Evolutionary conservation across 169 alveolate species (phyloP), one percentile per base, ranked within the genome.

Genomic region (Plasmodium malariae): DNA sequence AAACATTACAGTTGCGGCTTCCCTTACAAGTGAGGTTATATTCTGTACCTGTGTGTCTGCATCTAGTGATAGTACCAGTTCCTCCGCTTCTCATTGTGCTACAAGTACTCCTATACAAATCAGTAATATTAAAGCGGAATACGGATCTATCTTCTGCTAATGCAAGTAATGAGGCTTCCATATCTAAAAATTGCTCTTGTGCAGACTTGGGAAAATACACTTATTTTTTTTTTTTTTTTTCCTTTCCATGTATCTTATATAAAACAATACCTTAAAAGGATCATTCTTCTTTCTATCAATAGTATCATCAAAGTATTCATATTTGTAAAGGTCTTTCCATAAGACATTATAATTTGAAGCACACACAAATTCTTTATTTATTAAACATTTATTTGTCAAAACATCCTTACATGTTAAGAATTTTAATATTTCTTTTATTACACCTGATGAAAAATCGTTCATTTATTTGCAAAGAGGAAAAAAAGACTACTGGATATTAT

Each of bases 371-470:
- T 69, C 80, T 19, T 37, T 69, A 54, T 54, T 24, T 5, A 69
- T 54, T 17, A 48, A 69, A 54, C 17, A 26, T 19, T 69, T 69
- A 28, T 69, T 69, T 37, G 11, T 69, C 36, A 69, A 1, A 21
- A 69, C 80, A 69, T 69, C 80, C 17, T 40, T n/a, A n/a, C 37
- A 69, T 5, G 80, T 69, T 69, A 69, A 54, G 62, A 69, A 69
- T 26, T 69, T 69, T 48, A 69, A 69, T 0, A 69, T n/a, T 69
- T 69, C 80, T 40, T 69, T 69, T 40, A 69, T 69, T 48, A 69
- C 37, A 54, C 60, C 80, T 32, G 80, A 69, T 21, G 80, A 54
- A 24, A 69, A 54, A 36, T 69, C 80, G 34, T 69, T 69, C 80
- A 69, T 69, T 69, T 59, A 32, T 54, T 14, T 14, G 65, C 1